Base-by-base conservation (phyloP, 768 basidiomycete genomes). In the Lentinula raphanica region DNA sequence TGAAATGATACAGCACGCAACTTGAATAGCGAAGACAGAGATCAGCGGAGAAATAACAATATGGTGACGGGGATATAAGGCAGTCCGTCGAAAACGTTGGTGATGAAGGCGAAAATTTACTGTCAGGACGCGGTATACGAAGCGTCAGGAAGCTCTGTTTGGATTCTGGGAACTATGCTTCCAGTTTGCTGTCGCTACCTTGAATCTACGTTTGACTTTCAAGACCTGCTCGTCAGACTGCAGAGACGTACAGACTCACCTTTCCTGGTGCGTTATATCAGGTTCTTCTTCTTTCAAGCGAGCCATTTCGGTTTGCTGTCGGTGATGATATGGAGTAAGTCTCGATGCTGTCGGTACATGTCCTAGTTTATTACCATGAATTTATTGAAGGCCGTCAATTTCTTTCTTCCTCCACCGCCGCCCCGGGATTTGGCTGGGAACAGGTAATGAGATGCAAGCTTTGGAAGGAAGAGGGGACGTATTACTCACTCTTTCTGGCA, bases 241-340 rank as follows among this genome's bases (percentile, higher is more conserved):
- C 31, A 32, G 9, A 25, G 15, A 45, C 17, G 49, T 45, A 42
- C 61, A n/a, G n/a, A 62, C 77, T 63, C 68, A 91, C 89, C 90
- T 79, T 60, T 90, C 88, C 67, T 83, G 83, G 72, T 91, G 90
- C 31, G 78, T 65, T 65, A 90, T 80, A 55, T 86, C 80, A 31
- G 90, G 90, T 62, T 90, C 80, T 17, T 82, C 75, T 64, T 87
- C 86, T 76, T 88, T 91, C 69, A 92, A 77, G 58, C 87, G 85
- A 32, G 85, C 84, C 79, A 91, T 84, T 69, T 91, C 89, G 21
- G 79, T 74, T 78, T 89, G 83, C 87, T 90, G 76, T 64, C 56
- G 50, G 21, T 29, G 36, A 46, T 29, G 3, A 12, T 25, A n/a
- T 21, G 29, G 28, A 44, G 7, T 27, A 32, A 23, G 7, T 23